Conservation (phyloP, 1,284 basidiomycete genomes). For the Ustilago sp. region DNA sequence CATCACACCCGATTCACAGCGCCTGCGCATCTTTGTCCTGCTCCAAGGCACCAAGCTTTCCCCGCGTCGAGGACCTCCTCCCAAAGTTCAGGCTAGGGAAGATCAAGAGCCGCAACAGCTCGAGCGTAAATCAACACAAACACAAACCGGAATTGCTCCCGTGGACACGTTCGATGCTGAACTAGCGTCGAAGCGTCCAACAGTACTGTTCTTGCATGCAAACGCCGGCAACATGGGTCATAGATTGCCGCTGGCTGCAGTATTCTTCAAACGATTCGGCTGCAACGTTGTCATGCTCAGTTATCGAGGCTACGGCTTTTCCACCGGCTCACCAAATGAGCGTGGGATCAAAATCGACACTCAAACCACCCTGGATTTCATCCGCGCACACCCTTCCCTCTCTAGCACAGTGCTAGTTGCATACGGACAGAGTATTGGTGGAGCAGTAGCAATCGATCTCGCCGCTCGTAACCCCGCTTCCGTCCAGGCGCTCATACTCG, state of each 20-base stretch:
- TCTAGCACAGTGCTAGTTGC: conserved; percentile 73
- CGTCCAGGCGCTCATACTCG: conserved; percentile 83
- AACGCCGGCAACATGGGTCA: conserved; percentile 74
- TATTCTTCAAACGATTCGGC: conserved; percentile 84
- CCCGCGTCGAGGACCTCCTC: neutral
- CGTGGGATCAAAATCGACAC: conserved; percentile 82
- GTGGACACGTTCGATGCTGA: conserved; percentile 31
- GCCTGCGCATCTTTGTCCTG: conserved; percentile 61
- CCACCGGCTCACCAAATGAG: conserved; percentile 85
- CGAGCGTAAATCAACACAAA: conserved; percentile 34
- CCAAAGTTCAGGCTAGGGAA: conserved; percentile 19
- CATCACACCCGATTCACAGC: conserved; percentile 62
- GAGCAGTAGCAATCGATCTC: conserved; percentile 91
- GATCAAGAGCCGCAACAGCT: conserved; percentile 19
- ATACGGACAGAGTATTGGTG: conserved; percentile 95
- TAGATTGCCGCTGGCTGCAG: conserved; percentile 85
- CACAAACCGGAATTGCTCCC: conserved; percentile 22
- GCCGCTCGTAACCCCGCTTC: conserved; percentile 80
- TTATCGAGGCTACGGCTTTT: conserved; percentile 89
- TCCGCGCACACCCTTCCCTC: conserved; percentile 78
- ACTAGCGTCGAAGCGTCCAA: conserved; percentile 49
- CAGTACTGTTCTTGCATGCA: conserved; percentile 65
- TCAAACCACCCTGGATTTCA: conserved; percentile 78
- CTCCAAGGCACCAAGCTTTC: conserved; percentile 51
- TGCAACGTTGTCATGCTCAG: conserved; percentile 91